phyloP scores from a whole-genome alignment of 768 basidiomycete genomes.

The Boletus eberwhitei region DNA sequence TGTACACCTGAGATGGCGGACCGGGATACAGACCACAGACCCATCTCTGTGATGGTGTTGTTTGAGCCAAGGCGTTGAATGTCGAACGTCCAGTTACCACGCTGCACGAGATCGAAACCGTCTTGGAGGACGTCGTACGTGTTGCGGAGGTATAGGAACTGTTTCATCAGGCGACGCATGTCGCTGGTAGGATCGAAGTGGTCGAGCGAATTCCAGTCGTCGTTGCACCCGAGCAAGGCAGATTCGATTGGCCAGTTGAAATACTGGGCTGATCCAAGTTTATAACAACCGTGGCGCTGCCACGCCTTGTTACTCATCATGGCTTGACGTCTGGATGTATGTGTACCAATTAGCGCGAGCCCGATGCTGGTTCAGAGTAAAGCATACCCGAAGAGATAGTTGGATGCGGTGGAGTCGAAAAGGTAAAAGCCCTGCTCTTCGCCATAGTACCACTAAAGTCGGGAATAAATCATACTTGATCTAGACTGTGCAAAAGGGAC shows the following conservation, averaged over 20 bases:
- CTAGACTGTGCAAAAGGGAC: conserved; percentile 11
- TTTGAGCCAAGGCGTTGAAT: conserved; percentile 87
- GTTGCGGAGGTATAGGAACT: conserved; percentile 67
- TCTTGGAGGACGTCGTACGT: conserved; percentile 77
- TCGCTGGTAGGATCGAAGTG: conserved; percentile 92
- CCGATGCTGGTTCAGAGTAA: neutral
- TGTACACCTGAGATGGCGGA: conserved; percentile 59
- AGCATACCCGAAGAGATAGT: conserved; percentile 84
- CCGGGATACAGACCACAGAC: conserved; percentile 80
- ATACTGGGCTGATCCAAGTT: conserved; percentile 86
- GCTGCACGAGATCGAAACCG: conserved; percentile 79
- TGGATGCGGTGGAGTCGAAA: conserved; percentile 83
- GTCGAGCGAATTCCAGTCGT: conserved; percentile 90
- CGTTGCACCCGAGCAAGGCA: conserved; percentile 75
- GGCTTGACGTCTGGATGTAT: conserved; percentile 70
- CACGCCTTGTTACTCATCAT: conserved; percentile 85
- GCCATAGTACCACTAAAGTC: conserved; percentile 70
- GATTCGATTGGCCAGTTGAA: conserved; percentile 89
- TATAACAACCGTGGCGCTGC: conserved; percentile 93
- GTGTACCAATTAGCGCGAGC: neutral
- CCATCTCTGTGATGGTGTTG: conserved; percentile 75
- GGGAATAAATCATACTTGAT: neutral
- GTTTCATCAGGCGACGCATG: conserved; percentile 67
- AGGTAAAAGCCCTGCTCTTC: conserved; percentile 92
- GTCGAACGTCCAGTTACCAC: conserved; percentile 79